Evolutionary conservation across 768 basidiomycete genomes (phyloP), one percentile per base, ranked within the genome.

Genomic region (Rhizopogon roseolus): DNA sequence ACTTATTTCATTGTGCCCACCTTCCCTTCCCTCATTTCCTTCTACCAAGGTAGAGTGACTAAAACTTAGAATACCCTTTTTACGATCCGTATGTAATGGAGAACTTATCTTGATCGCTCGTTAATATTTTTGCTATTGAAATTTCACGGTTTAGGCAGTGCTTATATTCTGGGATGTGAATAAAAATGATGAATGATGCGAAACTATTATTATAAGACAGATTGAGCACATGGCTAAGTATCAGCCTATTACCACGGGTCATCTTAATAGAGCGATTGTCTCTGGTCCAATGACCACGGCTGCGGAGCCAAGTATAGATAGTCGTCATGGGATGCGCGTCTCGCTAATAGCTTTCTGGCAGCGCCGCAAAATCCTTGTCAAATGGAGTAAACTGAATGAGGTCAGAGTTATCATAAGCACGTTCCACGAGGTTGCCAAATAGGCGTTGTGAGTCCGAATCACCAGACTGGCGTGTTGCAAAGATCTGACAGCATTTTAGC

Each of bases 11-110:
- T 40, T 44, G 53, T 53, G 51, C 44, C 36, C 25, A 43, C 9
- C 17, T 28, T 22, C 19, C 42, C 13, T 17, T 34, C 34, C 32
- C 17, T 25, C 46, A 25, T 36, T 48, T 25, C 46, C 14, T 25
- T 48, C 19, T 25, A 36, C 46, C 22, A 36, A 48, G 34, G 34
- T 39, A 52, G 52, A 52, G 32, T 45, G 51, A 53, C 22, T 27
- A 50, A 55, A 54, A 50, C 37, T 29, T 58, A 55, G 27, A 55
- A 60, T 60, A 60, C 59, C 59, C 59, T 43, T 53, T 43, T 46
- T 57, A 55, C 51, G 57, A 60, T 60, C 55, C 51, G 42, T 57
- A 52, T 60, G 59, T 60, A 60, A 60, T 60, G 57, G 52, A 55
- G 50, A 41, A 40, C 49, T 48, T 52, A 57, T 54, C 42, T 58